phyloP scores from a whole-genome alignment of 441 rosid species.

The Populus hybrid region DNA sequence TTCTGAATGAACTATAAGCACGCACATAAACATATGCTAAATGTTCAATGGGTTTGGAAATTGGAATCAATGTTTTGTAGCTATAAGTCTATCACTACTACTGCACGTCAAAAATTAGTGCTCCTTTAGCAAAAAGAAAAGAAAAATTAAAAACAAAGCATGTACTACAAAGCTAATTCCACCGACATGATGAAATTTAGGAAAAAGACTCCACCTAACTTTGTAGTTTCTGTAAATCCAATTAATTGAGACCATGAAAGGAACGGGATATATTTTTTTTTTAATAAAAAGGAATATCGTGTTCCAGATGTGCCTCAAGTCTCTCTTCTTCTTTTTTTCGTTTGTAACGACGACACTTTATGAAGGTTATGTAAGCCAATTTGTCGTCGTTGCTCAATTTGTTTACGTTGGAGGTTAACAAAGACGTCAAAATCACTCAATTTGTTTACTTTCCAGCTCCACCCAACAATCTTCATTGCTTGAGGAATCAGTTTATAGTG shows the following conservation, averaged over 20 bases:
- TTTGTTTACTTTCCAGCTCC: no score
- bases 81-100: not conserved
- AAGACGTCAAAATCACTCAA: no score
- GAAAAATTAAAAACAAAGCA: no score
- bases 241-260: not conserved
- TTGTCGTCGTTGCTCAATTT: no score
- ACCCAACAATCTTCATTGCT: slow-evolving; percentile 6
- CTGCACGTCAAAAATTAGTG: slow-evolving; percentile 1
- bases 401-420: not conserved
- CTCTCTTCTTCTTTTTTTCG: no score
- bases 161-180: not conserved
- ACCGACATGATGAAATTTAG: slow-evolving; percentile 8
- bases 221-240: not conserved
- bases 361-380: no score
- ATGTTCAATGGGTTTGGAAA: not conserved
- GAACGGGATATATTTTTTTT: not conserved
- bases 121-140: not conserved
- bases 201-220: not conserved
- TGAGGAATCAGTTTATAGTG: slow-evolving; percentile 7
- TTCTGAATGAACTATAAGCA: not conserved
- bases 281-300: no score
- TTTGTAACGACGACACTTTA: no score
- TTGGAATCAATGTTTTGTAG: not conserved
- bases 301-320: no score
- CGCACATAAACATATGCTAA: not conserved